Percentiles rank a stretch among this genome's conserved stretches.
Evolutionary conservation across 345 rosid species (phyloP).

Genomic region (Gossypium longicalyx): DNA sequence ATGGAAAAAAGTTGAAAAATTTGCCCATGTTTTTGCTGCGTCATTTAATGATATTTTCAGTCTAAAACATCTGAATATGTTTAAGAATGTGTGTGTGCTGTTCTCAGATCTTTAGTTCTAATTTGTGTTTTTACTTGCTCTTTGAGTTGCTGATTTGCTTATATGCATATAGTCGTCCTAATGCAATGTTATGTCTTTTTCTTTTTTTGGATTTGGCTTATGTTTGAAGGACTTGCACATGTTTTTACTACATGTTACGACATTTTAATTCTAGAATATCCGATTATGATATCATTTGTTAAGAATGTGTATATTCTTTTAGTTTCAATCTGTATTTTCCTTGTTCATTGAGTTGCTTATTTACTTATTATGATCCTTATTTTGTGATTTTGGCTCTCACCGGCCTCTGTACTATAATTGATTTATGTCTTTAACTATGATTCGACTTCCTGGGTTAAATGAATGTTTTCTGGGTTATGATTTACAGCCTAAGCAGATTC

Average conservation of each 20-base stretch:
- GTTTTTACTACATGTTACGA: too few species aligned
- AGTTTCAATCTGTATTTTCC: not conserved
- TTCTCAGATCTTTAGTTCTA: not conserved
- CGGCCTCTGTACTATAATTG: too few species aligned
- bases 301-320: not conserved
- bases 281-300: not conserved
- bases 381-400: too few species aligned
- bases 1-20: not conserved
- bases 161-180: not conserved
- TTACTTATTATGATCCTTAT: not conserved
- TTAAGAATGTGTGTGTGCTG: not conserved
- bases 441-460: not conserved
- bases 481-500: conserved; percentile 85
- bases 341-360: not conserved
- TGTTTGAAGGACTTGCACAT: too few species aligned
- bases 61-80: not conserved
- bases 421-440: too few species aligned
- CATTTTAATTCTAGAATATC: not conserved
- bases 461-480: not conserved
- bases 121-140: not conserved
- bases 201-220: too few species aligned
- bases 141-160: not conserved
- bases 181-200: not conserved
- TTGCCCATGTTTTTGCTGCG: not conserved
- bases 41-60: not conserved